A percentile compares a stretch with the other conserved stretches of the same genome.
Evolutionary conservation across 2,329 filamentous ascomycete genomes (phyloP).

Genomic region (Aureobasidium leucospermi): DNA sequence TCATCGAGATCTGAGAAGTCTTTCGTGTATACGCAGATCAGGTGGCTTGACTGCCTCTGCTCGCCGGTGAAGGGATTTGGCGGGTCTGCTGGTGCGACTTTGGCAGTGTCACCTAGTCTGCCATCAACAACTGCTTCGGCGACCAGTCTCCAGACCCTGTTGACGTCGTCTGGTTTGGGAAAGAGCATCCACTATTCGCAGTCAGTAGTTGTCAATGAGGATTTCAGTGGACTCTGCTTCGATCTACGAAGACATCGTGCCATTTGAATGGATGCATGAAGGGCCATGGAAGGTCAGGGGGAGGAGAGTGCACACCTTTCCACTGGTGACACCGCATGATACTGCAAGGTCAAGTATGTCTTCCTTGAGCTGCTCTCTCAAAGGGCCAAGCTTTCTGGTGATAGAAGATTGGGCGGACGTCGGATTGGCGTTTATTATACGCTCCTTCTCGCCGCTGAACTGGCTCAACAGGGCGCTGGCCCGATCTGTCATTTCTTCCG

Average conservation of each 20-base stretch:
- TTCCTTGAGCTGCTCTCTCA: constrained; percentile 38
- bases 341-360: constrained; percentile 57
- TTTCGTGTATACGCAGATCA: constrained; percentile 72
- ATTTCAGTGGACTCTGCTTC: no score
- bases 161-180: constrained; percentile 45
- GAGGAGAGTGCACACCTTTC: constrained; percentile 50
- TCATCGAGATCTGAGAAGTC: constrained; percentile 66
- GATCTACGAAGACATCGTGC: no score
- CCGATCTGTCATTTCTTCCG: constrained; percentile 27
- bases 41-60: constrained; percentile 14
- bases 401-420: constrained; percentile 37
- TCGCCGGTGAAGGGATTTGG: constrained; percentile 34
- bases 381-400: constrained; percentile 33
- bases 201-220: not conserved
- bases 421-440: constrained; percentile 45
- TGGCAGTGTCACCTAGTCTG: constrained; percentile 64
- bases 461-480: constrained; percentile 49
- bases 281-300: not conserved
- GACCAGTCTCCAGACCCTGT: constrained; percentile 58
- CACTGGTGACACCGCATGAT: constrained; percentile 50
- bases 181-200: constrained; percentile 66
- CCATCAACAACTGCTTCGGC: constrained; percentile 60
- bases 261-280: not conserved
- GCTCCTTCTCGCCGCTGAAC: constrained; percentile 39
- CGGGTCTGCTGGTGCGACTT: constrained; percentile 55